These are phyloP conservation scores for Penicillium chermesinum DNA, from an alignment of 495 filamentous ascomycete species.

Conservation along the genomic window DNA sequence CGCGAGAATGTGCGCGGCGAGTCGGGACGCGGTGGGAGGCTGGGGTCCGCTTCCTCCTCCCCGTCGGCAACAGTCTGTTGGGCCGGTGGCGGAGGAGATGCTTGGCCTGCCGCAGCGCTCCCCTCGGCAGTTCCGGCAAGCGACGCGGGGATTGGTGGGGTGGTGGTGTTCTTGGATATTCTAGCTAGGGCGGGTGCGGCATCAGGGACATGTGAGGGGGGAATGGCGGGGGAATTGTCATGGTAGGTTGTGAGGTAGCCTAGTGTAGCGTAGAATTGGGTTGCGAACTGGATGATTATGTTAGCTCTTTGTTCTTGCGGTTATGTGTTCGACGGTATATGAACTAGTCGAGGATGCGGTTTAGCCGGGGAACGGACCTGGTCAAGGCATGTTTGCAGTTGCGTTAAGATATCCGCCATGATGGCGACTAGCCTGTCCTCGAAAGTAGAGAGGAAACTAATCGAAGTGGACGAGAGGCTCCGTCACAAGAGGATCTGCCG, in stretches of 20 bases:
- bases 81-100: slow-evolving; percentile 25
- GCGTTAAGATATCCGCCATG: slow-evolving; percentile 90
- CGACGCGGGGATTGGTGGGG: slow-evolving; percentile 39
- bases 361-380: slow-evolving; percentile 49
- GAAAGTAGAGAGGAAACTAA: slow-evolving; percentile 3
- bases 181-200: slow-evolving; percentile 42
- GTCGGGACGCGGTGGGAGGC: slow-evolving; percentile 46
- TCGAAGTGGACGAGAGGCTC: slow-evolving; percentile 3
- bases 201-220: slow-evolving; percentile 53
- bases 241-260: slow-evolving; percentile 81
- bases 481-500: slow-evolving; percentile 1
- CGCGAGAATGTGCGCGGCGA: slow-evolving; percentile 61
- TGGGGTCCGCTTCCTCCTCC: slow-evolving; percentile 22
- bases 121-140: slow-evolving; percentile 21
- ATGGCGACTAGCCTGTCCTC: slow-evolving; percentile 10
- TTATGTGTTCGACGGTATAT: too few relatives aligned
- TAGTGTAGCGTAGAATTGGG: slow-evolving; percentile 82
- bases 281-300: slow-evolving; percentile 58
- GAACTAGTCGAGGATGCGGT: slow-evolving; percentile 2
- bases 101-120: slow-evolving; percentile 16
- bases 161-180: slow-evolving; percentile 37
- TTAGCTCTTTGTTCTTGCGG: slow-evolving; percentile 7
- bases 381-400: slow-evolving; percentile 92
- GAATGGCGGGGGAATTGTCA: slow-evolving; percentile 61
- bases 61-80: slow-evolving; percentile 18